Conservation (phyloP, 805 yeast species). For the Zygoascus biomembranicola region DNA sequence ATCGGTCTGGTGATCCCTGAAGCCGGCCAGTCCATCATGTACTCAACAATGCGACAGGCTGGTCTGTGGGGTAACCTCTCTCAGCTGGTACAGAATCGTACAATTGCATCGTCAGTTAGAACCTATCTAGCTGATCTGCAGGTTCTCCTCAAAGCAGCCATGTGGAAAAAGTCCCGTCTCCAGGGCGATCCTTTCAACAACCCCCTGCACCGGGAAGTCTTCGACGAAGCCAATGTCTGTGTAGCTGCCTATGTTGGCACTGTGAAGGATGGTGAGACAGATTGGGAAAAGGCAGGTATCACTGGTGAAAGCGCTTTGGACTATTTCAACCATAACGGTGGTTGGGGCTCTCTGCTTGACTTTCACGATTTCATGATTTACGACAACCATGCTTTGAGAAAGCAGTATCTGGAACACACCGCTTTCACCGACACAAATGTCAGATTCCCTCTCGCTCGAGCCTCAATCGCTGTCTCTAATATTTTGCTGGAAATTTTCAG, state of each 20-base stretch:
- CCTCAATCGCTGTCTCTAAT: slow-evolving; percentile 18
- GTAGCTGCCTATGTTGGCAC: slow-evolving; percentile 15
- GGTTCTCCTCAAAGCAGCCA: slow-evolving; percentile 18
- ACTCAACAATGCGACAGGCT: slow-evolving; percentile 16
- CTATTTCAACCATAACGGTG: slow-evolving; percentile 10
- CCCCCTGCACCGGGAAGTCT: slow-evolving; percentile 6
- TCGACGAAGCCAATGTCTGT: slow-evolving; percentile 8
- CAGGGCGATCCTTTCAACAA: slow-evolving; percentile 3
- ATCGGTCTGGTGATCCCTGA: slow-evolving; percentile 14
- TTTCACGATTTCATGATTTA: slow-evolving; percentile 17
- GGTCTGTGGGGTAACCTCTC: slow-evolving; percentile 17
- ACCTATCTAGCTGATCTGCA: slow-evolving; percentile 18
- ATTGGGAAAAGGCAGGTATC: slow-evolving; percentile 19
- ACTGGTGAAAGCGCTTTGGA: slow-evolving; percentile 10
- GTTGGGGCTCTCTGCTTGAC: slow-evolving; percentile 21
- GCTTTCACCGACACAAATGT: slow-evolving; percentile 14
- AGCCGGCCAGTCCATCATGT: slow-evolving; percentile 9
- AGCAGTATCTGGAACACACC: slow-evolving; percentile 18
- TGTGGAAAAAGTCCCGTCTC: slow-evolving; percentile 10
- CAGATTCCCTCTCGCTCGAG: slow-evolving; percentile 19
- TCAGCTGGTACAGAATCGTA: slow-evolving; percentile 14
- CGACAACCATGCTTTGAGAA: slow-evolving; percentile 15
- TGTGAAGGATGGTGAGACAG: slow-evolving; percentile 9
- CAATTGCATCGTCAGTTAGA: slow-evolving; percentile 14
- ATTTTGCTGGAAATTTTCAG: slow-evolving; percentile 12